These are phyloP conservation scores for Laetiporus sulphureus DNA, from an alignment of 1,284 basidiomycete genomes.

Conservation along the genomic window DNA sequence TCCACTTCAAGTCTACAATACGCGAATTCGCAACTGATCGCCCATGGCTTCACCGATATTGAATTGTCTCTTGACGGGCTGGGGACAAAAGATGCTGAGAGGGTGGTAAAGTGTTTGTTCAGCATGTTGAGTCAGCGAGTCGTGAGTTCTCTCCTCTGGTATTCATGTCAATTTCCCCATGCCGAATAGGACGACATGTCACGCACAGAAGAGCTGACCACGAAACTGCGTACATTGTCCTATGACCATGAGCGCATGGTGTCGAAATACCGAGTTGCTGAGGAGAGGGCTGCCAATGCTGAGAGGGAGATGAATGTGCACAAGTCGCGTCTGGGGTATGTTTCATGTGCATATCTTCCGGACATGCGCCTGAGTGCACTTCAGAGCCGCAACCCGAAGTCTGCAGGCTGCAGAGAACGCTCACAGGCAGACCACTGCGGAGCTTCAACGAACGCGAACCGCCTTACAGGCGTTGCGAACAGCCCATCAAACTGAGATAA, in stretches of 20 bases:
- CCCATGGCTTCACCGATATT: slow-evolving; percentile 70
- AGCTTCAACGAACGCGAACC: slow-evolving; percentile 62
- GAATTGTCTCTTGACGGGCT: slow-evolving; percentile 62
- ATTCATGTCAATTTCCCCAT: background rate
- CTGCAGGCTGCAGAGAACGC: slow-evolving; percentile 53
- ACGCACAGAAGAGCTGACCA: slow-evolving; percentile 69
- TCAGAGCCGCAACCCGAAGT: slow-evolving; percentile 46
- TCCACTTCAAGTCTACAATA: slow-evolving; percentile 46
- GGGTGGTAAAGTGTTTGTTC: slow-evolving; percentile 69
- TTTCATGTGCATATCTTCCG: slow-evolving; percentile 12
- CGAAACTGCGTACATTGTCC: slow-evolving; percentile 69
- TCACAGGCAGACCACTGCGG: slow-evolving; percentile 61
- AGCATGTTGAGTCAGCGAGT: slow-evolving; percentile 73
- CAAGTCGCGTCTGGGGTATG: slow-evolving; percentile 67
- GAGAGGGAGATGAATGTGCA: slow-evolving; percentile 69
- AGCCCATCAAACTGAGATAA: slow-evolving; percentile 67
- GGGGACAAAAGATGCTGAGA: slow-evolving; percentile 52
- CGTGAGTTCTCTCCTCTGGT: slow-evolving; percentile 39
- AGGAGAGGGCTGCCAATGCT: slow-evolving; percentile 55
- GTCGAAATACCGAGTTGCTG: slow-evolving; percentile 52
- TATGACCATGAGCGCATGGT: slow-evolving; percentile 80
- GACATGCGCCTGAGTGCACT: background rate
- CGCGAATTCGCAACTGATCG: slow-evolving; percentile 70
- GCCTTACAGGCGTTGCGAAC: slow-evolving; percentile 58
- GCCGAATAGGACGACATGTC: slow-evolving; percentile 66